A percentile compares a stretch with the other conserved stretches of the same genome.
phyloP scores from a whole-genome alignment of 2,329 filamentous ascomycete genomes.

The Purpureocillium lavendulum region DNA sequence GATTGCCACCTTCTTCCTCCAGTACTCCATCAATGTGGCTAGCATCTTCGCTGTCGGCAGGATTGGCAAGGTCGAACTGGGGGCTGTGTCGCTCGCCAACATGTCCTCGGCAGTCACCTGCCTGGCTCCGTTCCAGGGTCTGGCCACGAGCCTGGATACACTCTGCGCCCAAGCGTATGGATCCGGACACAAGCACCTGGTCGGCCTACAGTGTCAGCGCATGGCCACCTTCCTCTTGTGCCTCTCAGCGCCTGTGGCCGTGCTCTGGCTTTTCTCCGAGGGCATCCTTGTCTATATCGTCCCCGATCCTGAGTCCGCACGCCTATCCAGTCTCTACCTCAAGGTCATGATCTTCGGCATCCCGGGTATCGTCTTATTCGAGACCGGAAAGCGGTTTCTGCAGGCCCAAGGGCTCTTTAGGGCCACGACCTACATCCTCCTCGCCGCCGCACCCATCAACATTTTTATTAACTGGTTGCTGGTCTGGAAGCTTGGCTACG shows the following conservation, averaged over 20 bases:
- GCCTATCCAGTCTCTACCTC: slow-evolving; percentile 64
- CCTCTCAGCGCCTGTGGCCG: slow-evolving; percentile 62
- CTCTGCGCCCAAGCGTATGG: slow-evolving; percentile 92
- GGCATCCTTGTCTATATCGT: slow-evolving; percentile 46
- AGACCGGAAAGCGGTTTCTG: slow-evolving; percentile 70
- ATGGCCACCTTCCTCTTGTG: slow-evolving; percentile 72
- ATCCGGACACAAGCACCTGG: slow-evolving; percentile 79
- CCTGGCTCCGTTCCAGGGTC: slow-evolving; percentile 70
- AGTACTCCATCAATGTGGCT: slow-evolving; percentile 78
- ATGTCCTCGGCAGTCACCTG: slow-evolving; percentile 79
- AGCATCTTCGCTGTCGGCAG: slow-evolving; percentile 73
- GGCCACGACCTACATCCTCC: slow-evolving; percentile 67
- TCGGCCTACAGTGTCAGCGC: slow-evolving; percentile 72
- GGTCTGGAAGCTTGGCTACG: slow-evolving; percentile 62
- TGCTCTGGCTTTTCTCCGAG: slow-evolving; percentile 64
- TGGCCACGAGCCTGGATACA: slow-evolving; percentile 85
- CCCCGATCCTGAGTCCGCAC: slow-evolving; percentile 49
- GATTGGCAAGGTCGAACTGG: slow-evolving; percentile 55
- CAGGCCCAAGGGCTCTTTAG: slow-evolving; percentile 78
- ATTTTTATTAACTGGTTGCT: slow-evolving; percentile 70
- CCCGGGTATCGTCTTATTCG: slow-evolving; percentile 69
- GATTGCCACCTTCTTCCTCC: slow-evolving; percentile 63
- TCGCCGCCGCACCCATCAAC: slow-evolving; percentile 70
- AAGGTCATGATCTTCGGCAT: slow-evolving; percentile 64
- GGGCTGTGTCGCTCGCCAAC: slow-evolving; percentile 40